These are phyloP conservation scores for Podaxis sp. DNA, from an alignment of 768 basidiomycete genomes.

Conservation along the genomic window DNA sequence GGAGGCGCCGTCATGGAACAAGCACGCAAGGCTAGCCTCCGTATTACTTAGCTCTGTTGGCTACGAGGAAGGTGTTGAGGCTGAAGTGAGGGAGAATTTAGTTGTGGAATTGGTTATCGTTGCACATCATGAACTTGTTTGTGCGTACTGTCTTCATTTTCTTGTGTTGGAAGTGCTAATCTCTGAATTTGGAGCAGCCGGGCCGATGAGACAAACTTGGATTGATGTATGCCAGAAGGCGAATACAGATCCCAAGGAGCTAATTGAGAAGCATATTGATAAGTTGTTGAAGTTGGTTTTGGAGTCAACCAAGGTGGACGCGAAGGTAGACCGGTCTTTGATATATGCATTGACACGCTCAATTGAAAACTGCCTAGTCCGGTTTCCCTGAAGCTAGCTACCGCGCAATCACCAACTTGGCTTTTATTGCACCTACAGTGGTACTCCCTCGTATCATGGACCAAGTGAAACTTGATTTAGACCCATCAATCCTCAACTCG, in stretches of 20 bases:
- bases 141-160: constrained; percentile 36
- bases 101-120: constrained; percentile 58
- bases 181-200: constrained; percentile 26
- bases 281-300: constrained; percentile 45
- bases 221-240: constrained; percentile 78
- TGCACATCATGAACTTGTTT: constrained; percentile 65
- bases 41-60: constrained; percentile 49
- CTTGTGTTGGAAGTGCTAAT: neutral
- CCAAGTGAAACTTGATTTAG: constrained; percentile 64
- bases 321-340: constrained; percentile 35
- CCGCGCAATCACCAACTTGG: constrained; percentile 67
- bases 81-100: constrained; percentile 35
- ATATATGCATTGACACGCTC: neutral
- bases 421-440: constrained; percentile 70
- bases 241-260: constrained; percentile 56
- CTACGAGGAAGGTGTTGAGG: constrained; percentile 40
- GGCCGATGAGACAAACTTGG: constrained; percentile 62
- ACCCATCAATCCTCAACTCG: constrained; percentile 48
- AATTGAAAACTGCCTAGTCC: constrained; percentile 21
- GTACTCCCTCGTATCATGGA: constrained; percentile 69
- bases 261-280: constrained; percentile 49
- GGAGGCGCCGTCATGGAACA: constrained; percentile 35
- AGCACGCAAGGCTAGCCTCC: constrained; percentile 46
- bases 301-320: constrained; percentile 37
- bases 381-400: constrained; percentile 68